Evolutionary conservation across 306 rosid species (phyloP), one percentile per base, ranked within the genome.

Genomic region (Cucumis melo): DNA sequence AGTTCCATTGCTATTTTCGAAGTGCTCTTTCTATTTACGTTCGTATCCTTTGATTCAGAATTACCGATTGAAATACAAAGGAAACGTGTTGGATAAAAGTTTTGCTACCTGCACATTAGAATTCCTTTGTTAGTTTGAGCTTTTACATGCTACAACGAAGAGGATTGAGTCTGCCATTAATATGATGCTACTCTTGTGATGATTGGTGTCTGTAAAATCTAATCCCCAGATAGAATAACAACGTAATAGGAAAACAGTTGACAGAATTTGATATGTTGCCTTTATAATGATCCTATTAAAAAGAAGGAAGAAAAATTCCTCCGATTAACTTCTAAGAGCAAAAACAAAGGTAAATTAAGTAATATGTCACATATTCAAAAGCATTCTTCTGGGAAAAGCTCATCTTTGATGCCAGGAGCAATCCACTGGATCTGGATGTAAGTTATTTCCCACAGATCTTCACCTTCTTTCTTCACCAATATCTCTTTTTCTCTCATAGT

Each of bases 391-490:
- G 97, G 98, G 79, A 91, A 91, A 15, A 92, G 80, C 67, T 92
- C 97, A 3, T 90, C 98, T 85, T 92, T 94, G 38, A 90, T 82
- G 58, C 80, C 12, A 74, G 99, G 96, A 75, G 91, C 91, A 23
- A 92, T 90, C 99, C 99, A 94, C 78, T 92, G 97, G 62, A 92
- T 92, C 77, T 94, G 99, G 19, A 94, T 85, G 64, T 88, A 82
- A 5, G 97, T 92, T 36, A 77, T 86, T 73, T 92, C 99, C 94
- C 92, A 94, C 74, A 92, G 82, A 84, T 94, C 97, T 64, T 90
- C 92, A 32, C 82, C 93, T 74, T 91, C 96, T 82, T 21, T 86
- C 21, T 65, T 87, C 44, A 70, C 86, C 57, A 91, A 82, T 73
- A 87, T 83, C 56, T 86, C 90, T 15, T 81, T 85, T 1, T 89